Conservation (phyloP, 257 asterid genomes). For the Agastache rugosa region DNA sequence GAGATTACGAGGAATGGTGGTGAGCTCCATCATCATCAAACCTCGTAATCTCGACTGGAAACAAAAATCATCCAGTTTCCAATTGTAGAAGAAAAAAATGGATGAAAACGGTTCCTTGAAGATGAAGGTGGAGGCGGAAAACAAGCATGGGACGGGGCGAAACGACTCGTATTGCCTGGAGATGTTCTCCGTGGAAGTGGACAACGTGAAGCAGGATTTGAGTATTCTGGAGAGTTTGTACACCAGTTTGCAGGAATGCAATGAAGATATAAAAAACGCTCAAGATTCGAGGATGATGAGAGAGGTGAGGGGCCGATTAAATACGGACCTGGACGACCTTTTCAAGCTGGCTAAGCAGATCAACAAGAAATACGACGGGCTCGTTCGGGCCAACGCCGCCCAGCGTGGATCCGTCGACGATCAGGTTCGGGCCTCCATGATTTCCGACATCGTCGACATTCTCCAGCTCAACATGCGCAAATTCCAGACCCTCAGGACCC, state of each 20-base stretch:
- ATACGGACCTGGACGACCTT: conserved; percentile 41
- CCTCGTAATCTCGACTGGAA: conserved; percentile 28
- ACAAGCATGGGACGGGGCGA: conserved; percentile 1
- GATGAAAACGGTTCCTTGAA: conserved; percentile 46
- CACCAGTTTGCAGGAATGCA: conserved; percentile 30
- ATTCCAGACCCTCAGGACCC: conserved; percentile 47
- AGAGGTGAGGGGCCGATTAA: conserved; percentile 37
- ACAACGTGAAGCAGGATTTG: conserved; percentile 41
- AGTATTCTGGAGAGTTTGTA: conserved; percentile 38
- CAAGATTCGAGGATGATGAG: conserved; percentile 35
- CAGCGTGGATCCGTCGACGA: conserved; percentile 48
- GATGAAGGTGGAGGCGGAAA: conserved; percentile 42
- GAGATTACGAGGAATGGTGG: conserved; percentile 30
- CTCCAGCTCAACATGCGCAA: conserved; percentile 45
- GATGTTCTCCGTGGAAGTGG: conserved; percentile 47
- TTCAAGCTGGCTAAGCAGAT: conserved; percentile 55
- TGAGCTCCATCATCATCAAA: conserved; percentile 4
- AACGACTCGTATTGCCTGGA: conserved; percentile 36
- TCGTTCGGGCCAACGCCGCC: conserved; percentile 52
- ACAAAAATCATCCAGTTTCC: background rate
- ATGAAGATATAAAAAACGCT: conserved; percentile 39
- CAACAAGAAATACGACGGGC: conserved; percentile 47
- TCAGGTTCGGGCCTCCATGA: conserved; percentile 43
- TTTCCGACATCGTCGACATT: conserved; percentile 38
- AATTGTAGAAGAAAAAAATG: background rate